phyloP scores from a whole-genome alignment of 2,329 filamentous ascomycete genomes.

The Mollisia scopiformis region DNA sequence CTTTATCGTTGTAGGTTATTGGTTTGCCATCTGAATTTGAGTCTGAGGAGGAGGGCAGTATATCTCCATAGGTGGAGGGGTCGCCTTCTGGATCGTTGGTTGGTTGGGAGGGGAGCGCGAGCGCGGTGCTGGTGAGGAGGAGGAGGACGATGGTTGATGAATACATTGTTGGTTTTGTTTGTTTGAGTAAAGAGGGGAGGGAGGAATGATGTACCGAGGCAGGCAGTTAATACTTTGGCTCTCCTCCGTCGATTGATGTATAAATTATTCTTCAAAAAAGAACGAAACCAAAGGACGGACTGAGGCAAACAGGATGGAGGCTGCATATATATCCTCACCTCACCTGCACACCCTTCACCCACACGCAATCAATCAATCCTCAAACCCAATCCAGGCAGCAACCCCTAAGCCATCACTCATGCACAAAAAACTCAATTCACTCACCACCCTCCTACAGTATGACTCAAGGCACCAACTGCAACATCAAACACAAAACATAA shows the following conservation, averaged over 20 bases:
- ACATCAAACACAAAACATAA: not conserved
- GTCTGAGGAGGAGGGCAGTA: not conserved
- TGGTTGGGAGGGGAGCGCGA: not conserved
- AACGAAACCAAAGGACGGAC: too few species aligned
- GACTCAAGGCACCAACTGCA: not conserved
- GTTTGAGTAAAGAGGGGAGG: not conserved
- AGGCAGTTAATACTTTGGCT: too few species aligned
- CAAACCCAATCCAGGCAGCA: not conserved
- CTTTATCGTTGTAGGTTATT: not conserved
- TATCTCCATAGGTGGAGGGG: not conserved
- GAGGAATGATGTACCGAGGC: too few species aligned
- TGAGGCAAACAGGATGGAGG: too few species aligned
- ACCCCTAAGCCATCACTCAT: too few species aligned
- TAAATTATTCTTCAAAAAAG: too few species aligned
- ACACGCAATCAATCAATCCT: not conserved
- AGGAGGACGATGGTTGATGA: not conserved
- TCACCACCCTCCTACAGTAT: too few species aligned
- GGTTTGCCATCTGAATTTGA: not conserved
- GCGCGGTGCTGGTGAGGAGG: not conserved
- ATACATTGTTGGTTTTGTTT: not conserved
- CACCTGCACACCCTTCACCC: not conserved
- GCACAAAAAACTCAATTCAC: too few species aligned
- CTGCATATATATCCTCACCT: not conserved
- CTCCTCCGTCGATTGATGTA: too few species aligned
- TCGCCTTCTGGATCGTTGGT: not conserved